Base-by-base conservation (phyloP, 495 filamentous ascomycete genomes). In the Collariella sp. region DNA sequence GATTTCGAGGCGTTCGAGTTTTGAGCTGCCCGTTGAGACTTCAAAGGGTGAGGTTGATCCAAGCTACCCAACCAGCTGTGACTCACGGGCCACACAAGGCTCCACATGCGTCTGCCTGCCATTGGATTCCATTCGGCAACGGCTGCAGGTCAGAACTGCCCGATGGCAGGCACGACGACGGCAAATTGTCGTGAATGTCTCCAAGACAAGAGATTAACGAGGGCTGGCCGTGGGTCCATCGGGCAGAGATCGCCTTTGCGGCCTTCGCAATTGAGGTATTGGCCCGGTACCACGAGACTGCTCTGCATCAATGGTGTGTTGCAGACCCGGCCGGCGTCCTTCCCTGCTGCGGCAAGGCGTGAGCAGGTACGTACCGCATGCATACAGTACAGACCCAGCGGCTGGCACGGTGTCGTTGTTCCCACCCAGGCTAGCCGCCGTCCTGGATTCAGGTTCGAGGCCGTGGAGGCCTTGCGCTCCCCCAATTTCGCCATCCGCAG, bases 211-310 rank as follows among this genome's bases (percentile, higher is more conserved):
- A 35, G 24, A 59, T 62, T 50, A 56, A 50, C 56, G 20, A 54
- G 43, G 44, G 38, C 46, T 19, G 41, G 22, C 20, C 36, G 24
- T 44, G 34, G 43, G 35, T 43, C 39, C 43, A 26, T 48, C 38
- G 45, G 6, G 46, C 16, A 22, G 33, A 34, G 60, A 65, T 65
- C 57, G 54, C 54, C 54, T 49, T 46, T 26, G 36, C 33, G 34
- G 41, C 51, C 56, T 63, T 49, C 61, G 56, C 42, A 34, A 56
- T 62, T 36, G 46, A 67, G 59, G 62, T 61, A 62, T 59, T 56
- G 26, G 44, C 31, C 56, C 51, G 56, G 64, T 67, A 57, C 59
- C 56, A 51, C 29, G 46, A 36, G 54, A 61, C 56, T 41, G 49
- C 46, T 38, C 50, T 33, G 16, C 43, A 38, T 52, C 52, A 29